Base-by-base conservation (phyloP, 1,284 basidiomycete genomes). In the Apiotrichum gracile region DNA sequence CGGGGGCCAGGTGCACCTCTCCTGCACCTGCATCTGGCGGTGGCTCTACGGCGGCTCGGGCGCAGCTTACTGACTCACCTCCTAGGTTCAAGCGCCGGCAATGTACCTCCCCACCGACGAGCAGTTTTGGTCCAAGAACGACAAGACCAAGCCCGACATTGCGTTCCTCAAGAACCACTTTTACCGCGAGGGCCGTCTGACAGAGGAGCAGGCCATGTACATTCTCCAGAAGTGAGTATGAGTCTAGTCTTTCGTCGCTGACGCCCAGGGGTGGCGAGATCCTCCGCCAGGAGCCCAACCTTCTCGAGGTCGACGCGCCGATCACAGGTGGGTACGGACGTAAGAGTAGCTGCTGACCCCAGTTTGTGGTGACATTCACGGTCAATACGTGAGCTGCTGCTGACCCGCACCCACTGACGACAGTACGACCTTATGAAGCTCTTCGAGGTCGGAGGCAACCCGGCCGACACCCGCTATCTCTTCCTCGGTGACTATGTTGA, bases 401-500 rank as follows among this genome's bases (percentile, higher is more conserved):
- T 14, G 4, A 12, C 6, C 5, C 17, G 6, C 29, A 9, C 6
- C 10, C 35, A 22, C 40, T 41, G n/a, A 57, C 45, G 49, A 51
- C 65, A 91, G 91, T 96, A 92, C 72, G 92, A 98, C 76, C 81
- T 98, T 57, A 93, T 99, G 87, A 97, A 97, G 75, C 81, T 97
- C 41, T 94, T 98, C 66, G 94, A 97, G 76, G 87, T 97, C 47
- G 94, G 94, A 39, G 94, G 94, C 12, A 86, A 85, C 65, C 82
- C 91, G 24, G 89, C 90, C 38, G 87, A 94, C 54, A 97, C 87
- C 55, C 83, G 85, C 39, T 98, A 98, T 77, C 81, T 98, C 45
- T 99, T 98, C 77, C 80, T 99, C 26, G 94, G 94, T 47, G 94
- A 99, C 76, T 98, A 98, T 73, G 94, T 99, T 45, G 96, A 99